A percentile compares a stretch with the other conserved stretches of the same genome.
Evolutionary conservation across 345 rosid species (phyloP).

Genomic region (Aegle marmelos): DNA sequence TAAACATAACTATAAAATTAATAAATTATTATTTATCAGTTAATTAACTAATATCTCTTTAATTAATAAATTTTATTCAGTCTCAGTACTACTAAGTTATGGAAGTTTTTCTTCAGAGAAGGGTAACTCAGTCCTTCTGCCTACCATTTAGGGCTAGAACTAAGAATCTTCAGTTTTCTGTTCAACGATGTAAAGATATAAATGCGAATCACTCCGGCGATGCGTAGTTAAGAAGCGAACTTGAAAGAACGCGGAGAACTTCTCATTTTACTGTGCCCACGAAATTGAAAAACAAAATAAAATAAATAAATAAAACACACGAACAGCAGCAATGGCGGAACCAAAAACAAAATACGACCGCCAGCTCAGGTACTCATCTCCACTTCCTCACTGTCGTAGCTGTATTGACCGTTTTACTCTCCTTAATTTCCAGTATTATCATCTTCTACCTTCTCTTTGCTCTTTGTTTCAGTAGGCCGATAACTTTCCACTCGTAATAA

Average conservation of each 20-base stretch:
- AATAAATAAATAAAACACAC: background rate
- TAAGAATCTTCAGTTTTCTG: background rate
- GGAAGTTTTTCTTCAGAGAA: background rate
- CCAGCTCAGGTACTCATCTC: constrained; percentile 67
- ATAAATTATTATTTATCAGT: no score
- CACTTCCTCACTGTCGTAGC: background rate
- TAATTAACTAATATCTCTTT: no score
- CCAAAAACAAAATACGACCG: constrained; percentile 91
- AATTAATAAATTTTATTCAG: no score
- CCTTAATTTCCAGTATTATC: background rate
- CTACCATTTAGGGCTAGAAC: background rate
- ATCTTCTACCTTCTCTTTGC: background rate
- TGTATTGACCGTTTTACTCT: background rate
- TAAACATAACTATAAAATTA: no score
- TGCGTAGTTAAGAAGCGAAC: constrained; percentile 23
- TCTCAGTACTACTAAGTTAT: no score
- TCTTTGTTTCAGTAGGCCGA: background rate
- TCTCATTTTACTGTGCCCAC: background rate
- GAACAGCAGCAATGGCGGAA: constrained; percentile 54
- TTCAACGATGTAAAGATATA: background rate
- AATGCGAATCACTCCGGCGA: background rate
- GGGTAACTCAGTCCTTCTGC: background rate
- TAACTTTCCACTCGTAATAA: background rate
- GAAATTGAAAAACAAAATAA: background rate
- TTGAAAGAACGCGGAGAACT: background rate